These are phyloP conservation scores for Stenocarpella maydis DNA, from an alignment of 2,329 filamentous ascomycete species.

Conservation along the genomic window DNA sequence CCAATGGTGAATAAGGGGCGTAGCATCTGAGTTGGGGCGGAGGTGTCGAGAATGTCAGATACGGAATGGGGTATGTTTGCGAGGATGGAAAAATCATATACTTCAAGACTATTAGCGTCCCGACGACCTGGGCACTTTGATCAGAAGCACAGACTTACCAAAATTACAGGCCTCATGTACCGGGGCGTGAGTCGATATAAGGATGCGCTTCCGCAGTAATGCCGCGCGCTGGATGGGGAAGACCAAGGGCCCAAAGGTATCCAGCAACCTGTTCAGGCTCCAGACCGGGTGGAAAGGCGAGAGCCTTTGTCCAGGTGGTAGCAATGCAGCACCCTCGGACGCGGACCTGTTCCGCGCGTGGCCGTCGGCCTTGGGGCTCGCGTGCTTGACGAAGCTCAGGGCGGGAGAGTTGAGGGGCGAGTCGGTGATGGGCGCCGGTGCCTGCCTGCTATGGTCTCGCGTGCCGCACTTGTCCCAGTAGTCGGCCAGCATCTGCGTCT, in stretches of 20 bases:
- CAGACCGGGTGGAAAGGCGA: constrained; percentile 86
- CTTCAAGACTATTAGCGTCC: constrained; percentile 48
- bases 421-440: constrained; percentile 49
- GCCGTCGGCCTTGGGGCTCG: constrained; percentile 48
- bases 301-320: constrained; percentile 70
- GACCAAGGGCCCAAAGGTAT: constrained; percentile 87
- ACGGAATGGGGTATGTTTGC: constrained; percentile 85
- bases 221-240: constrained; percentile 92
- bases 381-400: constrained; percentile 53
- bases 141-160: constrained; percentile 61
- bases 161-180: constrained; percentile 89
- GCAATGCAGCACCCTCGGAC: constrained; percentile 67
- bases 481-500: constrained; percentile 72
- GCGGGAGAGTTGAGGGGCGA: constrained; percentile 62
- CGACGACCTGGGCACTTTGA: not conserved
- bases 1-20: constrained; percentile 92
- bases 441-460: constrained; percentile 48
- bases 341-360: constrained; percentile 66
- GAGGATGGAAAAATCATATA: constrained; percentile 93
- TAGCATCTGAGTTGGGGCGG: constrained; percentile 70
- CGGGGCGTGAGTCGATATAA: constrained; percentile 86
- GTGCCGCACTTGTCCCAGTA: constrained; percentile 78
- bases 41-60: constrained; percentile 71
- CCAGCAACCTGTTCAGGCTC: constrained; percentile 78
- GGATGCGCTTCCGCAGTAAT: constrained; percentile 83